Base-by-base conservation (phyloP, 257 asterid species). In the Solanum sitiens region DNA sequence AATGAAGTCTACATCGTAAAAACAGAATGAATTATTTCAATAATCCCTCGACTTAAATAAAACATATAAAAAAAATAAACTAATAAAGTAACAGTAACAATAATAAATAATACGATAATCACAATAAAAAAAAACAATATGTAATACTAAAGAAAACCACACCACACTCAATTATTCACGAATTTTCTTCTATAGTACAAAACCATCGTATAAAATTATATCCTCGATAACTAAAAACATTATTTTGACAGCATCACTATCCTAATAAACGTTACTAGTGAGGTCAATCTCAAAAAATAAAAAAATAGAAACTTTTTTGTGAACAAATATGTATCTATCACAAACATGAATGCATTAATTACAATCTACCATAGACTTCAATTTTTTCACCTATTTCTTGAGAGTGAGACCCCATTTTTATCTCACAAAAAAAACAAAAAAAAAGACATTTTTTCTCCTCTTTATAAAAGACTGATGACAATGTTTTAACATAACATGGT, bases 351-450 rank as follows among this genome's bases (percentile, higher is more conserved):
- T 71, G 25, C 87, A 86, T 70, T 86, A 37, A 86, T 71, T 86
- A 32, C 86, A 82, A 50, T 82, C 71, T 5, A 27, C 86, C 25
- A 63, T 65, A 0, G 71, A 76, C 86, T 65, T 87, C 86, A 87
- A 87, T 79, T 65, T 80, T 30, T 79, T 87, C 86, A 80, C 82
- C 76, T 37, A 65, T 87, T 87, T 79, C 70, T 20, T 61, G 84
- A 79, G 59, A 40, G 21, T n/a, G 14, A 42, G 40, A 71, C 79
- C 33, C 59, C 63, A 10, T 11, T 27, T 40, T 32, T 40, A 18
- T 50, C 27, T 50, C 86, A 80, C 7, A 77, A 77, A 75, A 76
- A n/a, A 70, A 61, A 61, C 0, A 11, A 2, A 30, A 11, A 3
- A 9, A n/a, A 11, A 11, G 6, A 25, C 33, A n/a, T 33, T 65